A percentile compares a stretch with the other conserved stretches of the same genome.
phyloP scores from a whole-genome alignment of 2,329 filamentous ascomycete species.

The Elsinoe arachidis region DNA sequence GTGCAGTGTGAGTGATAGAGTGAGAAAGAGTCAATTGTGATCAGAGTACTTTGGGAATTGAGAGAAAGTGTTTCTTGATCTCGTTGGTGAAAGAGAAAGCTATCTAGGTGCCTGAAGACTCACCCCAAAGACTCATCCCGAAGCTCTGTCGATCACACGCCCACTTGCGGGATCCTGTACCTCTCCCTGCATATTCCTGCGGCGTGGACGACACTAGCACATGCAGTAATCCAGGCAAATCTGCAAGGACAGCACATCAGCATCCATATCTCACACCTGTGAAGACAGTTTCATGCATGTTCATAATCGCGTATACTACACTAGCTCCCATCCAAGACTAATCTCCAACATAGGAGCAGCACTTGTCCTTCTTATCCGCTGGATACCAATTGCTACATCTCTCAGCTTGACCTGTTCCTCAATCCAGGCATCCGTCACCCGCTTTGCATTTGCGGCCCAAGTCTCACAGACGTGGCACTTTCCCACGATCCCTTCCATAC shows the following conservation, averaged over 20 bases:
- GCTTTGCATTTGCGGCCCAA: not conserved
- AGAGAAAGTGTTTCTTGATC: too few species aligned
- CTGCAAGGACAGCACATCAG: too few species aligned
- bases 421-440: conserved; percentile 27
- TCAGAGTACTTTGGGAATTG: too few species aligned
- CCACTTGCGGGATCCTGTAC: not conserved
- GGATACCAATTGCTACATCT: conserved; percentile 26
- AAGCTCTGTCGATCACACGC: not conserved
- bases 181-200: not conserved
- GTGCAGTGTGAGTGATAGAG: not conserved
- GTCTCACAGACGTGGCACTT: conserved; percentile 1
- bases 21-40: not conserved
- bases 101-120: too few species aligned
- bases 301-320: not conserved
- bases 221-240: not conserved
- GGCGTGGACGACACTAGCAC: not conserved
- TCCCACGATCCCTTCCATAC: conserved; percentile 22
- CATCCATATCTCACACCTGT: too few species aligned
- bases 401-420: conserved; percentile 31
- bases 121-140: too few species aligned
- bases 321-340: conserved; percentile 22
- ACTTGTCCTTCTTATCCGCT: conserved; percentile 19
- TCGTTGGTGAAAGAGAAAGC: too few species aligned
- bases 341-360: conserved; percentile 18
- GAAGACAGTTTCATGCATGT: too few species aligned